Conservation (phyloP, 306 rosid genomes). For the Ormosia semicastrata region DNA sequence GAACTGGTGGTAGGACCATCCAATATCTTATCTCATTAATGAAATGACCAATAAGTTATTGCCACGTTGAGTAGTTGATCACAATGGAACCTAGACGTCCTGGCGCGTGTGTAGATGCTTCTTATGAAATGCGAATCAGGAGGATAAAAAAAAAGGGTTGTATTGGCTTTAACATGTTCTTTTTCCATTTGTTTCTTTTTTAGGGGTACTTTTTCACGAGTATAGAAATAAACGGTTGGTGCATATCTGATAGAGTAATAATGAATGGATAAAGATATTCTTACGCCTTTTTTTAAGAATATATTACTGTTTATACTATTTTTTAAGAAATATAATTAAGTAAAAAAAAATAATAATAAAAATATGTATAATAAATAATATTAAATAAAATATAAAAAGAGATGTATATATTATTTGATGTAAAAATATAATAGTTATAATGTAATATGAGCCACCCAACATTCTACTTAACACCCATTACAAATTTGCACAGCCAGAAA, state of each 20-base stretch:
- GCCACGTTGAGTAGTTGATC: conserved; percentile 31
- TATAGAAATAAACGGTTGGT: too few species aligned
- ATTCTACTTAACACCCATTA: neutral
- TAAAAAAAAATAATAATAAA: too few species aligned
- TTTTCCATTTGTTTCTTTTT: neutral
- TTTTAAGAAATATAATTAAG: too few species aligned
- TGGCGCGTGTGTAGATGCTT: neutral
- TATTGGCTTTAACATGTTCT: neutral
- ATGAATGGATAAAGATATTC: too few species aligned
- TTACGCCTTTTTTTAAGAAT: too few species aligned
- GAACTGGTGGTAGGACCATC: neutral
- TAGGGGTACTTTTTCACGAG: too few species aligned
- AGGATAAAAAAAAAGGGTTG: neutral
- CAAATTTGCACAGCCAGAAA: neutral
- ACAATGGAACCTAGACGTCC: neutral
- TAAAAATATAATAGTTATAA: too few species aligned
- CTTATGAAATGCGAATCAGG: neutral
- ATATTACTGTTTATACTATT: too few species aligned
- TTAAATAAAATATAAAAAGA: too few species aligned
- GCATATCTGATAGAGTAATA: conserved; percentile 7
- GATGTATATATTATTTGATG: too few species aligned
- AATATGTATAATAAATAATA: too few species aligned
- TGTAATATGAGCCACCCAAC: conserved; percentile 21
- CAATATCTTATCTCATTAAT: conserved; percentile 37
- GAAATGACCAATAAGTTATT: conserved; percentile 21